Evolutionary conservation across 305 asterid species (phyloP).

Genomic region (Rubia occidens): DNA sequence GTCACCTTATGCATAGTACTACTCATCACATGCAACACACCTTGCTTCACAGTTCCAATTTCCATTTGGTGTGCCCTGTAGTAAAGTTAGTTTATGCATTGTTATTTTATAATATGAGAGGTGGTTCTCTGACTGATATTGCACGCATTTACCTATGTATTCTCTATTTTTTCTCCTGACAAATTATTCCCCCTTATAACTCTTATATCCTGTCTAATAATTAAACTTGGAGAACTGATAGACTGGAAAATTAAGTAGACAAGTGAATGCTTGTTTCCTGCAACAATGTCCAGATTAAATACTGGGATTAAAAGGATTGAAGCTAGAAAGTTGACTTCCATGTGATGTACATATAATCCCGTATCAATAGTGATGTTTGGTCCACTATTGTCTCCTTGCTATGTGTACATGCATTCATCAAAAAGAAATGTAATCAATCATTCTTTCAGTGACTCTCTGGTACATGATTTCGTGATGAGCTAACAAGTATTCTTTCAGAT

Average conservation of each 20-base stretch:
- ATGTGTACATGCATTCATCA: background rate
- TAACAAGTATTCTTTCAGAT: conserved; percentile 44
- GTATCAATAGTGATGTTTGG: background rate
- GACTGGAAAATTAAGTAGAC: background rate
- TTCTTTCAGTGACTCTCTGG: conserved; percentile 1
- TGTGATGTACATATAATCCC: background rate
- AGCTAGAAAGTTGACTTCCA: conserved; percentile 4
- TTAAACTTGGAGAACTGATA: background rate
- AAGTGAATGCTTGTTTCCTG: conserved; percentile 2
- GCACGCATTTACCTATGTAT: background rate
- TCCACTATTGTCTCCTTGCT: background rate
- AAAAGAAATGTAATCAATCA: background rate
- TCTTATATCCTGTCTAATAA: background rate
- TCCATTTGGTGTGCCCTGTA: background rate
- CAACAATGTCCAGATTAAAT: background rate
- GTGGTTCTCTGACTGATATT: background rate
- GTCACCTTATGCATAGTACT: background rate
- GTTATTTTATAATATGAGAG: background rate
- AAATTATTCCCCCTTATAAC: background rate
- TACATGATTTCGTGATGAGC: background rate
- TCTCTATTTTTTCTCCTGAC: background rate
- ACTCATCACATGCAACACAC: background rate
- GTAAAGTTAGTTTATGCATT: background rate
- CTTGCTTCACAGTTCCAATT: background rate
- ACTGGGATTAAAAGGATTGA: background rate